Evolutionary conservation across 108 stramenopile genomes (phyloP).

Genomic region (Mediolabrus comicus): DNA sequence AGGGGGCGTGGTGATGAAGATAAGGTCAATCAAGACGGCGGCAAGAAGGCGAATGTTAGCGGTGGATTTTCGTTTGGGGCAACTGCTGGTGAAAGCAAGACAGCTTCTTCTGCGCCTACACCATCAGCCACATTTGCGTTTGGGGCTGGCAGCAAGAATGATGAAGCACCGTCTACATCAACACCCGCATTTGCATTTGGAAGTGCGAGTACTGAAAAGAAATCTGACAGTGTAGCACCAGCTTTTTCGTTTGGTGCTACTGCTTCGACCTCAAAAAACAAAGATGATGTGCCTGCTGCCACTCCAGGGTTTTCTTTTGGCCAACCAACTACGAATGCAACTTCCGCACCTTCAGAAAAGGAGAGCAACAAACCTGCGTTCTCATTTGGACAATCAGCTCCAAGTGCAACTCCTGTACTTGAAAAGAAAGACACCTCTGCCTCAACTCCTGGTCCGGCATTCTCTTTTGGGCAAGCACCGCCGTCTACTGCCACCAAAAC

Average conservation of each 20-base stretch:
- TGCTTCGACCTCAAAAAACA: background rate
- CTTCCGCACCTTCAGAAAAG: background rate
- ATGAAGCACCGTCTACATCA: background rate
- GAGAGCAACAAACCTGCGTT: background rate
- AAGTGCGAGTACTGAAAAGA: background rate
- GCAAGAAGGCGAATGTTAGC: conserved; percentile 16
- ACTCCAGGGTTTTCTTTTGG: background rate
- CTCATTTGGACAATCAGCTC: background rate
- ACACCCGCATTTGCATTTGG: background rate
- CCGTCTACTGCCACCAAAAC: background rate
- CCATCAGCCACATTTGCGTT: conserved; percentile 6
- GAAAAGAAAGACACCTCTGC: background rate
- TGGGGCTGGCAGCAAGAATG: background rate
- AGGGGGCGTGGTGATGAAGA: background rate
- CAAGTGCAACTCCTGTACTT: background rate
- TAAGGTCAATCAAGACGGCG: background rate
- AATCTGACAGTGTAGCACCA: background rate
- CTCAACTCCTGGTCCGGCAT: background rate
- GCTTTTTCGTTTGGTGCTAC: conserved; percentile 1
- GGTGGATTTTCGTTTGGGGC: conserved; percentile 24
- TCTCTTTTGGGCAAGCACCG: background rate
- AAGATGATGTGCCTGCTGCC: background rate
- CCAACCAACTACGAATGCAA: background rate
- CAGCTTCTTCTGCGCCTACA: conserved; percentile 1
- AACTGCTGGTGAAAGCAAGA: background rate